Percentiles rank a stretch among this genome's conserved stretches.
phyloP scores from a whole-genome alignment of 176 grass and related monocot species.

The Puccinellia tenuiflora region DNA sequence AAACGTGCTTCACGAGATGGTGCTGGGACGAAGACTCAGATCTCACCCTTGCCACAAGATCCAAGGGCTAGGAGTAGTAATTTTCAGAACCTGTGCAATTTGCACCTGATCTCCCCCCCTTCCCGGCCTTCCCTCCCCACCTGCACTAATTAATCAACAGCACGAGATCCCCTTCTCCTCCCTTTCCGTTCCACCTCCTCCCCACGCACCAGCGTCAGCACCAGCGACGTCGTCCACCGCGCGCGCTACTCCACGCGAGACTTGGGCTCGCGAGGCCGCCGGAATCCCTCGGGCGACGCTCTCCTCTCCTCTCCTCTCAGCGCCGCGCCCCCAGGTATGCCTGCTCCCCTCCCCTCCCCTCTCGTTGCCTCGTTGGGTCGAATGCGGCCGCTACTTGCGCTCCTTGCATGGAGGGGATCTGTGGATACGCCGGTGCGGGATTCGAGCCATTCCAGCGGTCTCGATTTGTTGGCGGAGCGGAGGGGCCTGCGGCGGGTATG shows the following conservation, averaged over 20 bases:
- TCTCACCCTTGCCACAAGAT: no score
- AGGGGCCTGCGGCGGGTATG: not conserved
- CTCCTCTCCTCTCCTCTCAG: not conserved
- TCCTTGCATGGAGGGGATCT: not conserved
- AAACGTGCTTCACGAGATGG: no score
- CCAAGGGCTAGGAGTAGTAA: no score
- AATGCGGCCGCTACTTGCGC: slow-evolving; percentile 1
- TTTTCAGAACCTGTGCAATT: no score
- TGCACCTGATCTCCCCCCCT: no score
- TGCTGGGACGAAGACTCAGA: no score
- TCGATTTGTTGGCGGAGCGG: not conserved
- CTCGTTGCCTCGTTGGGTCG: no score
- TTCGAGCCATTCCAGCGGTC: not conserved
- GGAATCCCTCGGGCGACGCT: not conserved
- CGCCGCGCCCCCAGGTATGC: slow-evolving; percentile 20
- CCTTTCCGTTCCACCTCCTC: not conserved
- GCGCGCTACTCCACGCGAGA: not conserved
- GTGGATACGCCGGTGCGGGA: not conserved
- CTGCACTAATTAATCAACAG: slow-evolving; percentile 36
- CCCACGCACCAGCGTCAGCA: not conserved
- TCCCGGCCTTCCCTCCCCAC: not conserved
- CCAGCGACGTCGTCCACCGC: not conserved
- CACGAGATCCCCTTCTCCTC: slow-evolving; percentile 42
- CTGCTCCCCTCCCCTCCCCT: not conserved
- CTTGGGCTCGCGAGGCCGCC: not conserved